These are phyloP conservation scores for Dryas drummondii DNA, from an alignment of 306 rosid species.

Conservation along the genomic window DNA sequence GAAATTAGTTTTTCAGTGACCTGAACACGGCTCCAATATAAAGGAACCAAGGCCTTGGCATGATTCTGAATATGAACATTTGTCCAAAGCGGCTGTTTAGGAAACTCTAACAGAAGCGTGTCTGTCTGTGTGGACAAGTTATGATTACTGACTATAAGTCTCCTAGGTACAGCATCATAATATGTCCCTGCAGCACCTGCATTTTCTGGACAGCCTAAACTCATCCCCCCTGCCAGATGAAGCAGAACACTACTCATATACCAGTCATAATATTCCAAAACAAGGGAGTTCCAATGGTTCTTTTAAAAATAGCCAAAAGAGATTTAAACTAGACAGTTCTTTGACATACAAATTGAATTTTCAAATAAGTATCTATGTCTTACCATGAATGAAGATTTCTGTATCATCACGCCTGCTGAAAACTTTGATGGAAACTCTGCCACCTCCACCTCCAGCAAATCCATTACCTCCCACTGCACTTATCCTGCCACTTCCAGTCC, in stretches of 20 bases:
- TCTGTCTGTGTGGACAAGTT: conserved; percentile 85
- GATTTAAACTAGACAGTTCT: background rate
- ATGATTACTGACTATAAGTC: conserved; percentile 71
- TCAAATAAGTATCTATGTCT: conserved; percentile 29
- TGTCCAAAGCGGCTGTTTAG: conserved; percentile 93
- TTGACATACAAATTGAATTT: background rate
- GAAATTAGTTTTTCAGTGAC: conserved; percentile 45
- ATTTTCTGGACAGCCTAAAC: conserved; percentile 86
- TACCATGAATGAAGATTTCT: conserved; percentile 71
- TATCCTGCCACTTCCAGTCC: conserved; percentile 87
- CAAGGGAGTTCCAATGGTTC: background rate
- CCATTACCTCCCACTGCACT: conserved; percentile 89
- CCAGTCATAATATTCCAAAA: background rate
- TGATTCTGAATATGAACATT: conserved; percentile 81
- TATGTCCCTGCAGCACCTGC: conserved; percentile 97
- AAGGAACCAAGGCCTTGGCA: conserved; percentile 93
- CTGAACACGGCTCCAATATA: conserved; percentile 98
- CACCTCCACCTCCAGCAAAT: conserved; percentile 98
- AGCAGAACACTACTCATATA: background rate
- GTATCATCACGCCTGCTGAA: conserved; percentile 81
- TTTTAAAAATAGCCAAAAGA: background rate
- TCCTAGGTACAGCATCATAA: conserved; percentile 92
- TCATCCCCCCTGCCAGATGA: conserved; percentile 64
- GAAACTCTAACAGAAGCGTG: conserved; percentile 87
- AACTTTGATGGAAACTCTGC: conserved; percentile 76